Base-by-base conservation (phyloP, 768 basidiomycete species). In the Suillus bovinus region DNA sequence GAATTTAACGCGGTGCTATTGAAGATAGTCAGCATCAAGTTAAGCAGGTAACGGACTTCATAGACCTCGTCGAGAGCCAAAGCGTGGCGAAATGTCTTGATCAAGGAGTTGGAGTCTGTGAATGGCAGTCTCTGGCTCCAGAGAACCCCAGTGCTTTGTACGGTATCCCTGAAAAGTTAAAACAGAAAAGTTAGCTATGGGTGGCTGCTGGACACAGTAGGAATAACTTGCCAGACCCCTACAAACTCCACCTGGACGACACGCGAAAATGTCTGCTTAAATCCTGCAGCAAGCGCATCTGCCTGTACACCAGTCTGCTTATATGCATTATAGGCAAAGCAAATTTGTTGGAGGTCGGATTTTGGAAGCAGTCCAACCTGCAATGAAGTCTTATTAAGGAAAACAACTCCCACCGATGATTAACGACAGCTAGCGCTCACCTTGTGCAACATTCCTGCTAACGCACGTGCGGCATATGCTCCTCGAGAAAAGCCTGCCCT, bases 311-410 rank as follows among this genome's bases (percentile, higher is more conserved):
- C 84, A 31, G 77, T 80, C 5, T 81, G 78, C 66, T 78, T 83
- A 72, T 86, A 94, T 64, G 91, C 78, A 67, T 85, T 84, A 74
- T 88, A 94, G 5, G 91, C 93, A 69, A 93, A 89, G 0, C 83
- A 74, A 44, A 93, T 74, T 68, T 92, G 89, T 60, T 91, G 81
- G 31, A 81, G 68, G 66, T 93, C 93, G 68, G 85, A 86, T 62
- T 73, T 81, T 0, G 86, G 82, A 8, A 94, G 80, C 4, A 94
- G 76, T 29, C 92, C 92, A 59, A 91, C 81, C 89, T 91, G 61
- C 11, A 41, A 36, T 36, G 16, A 50, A 16, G 22, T 39, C 62
- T 58, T 60, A 60, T 59, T 60, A 24, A 56, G 17, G 31, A n/a
- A 39, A 20, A 61, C 6, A 17, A 46, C 20, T 6, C 17, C 44